Percentiles rank a stretch among this genome's conserved stretches.
These are phyloP conservation scores for Cutaneotrichosporon mucoides DNA, from an alignment of 1,284 basidiomycete species.

Conservation along the genomic window DNA sequence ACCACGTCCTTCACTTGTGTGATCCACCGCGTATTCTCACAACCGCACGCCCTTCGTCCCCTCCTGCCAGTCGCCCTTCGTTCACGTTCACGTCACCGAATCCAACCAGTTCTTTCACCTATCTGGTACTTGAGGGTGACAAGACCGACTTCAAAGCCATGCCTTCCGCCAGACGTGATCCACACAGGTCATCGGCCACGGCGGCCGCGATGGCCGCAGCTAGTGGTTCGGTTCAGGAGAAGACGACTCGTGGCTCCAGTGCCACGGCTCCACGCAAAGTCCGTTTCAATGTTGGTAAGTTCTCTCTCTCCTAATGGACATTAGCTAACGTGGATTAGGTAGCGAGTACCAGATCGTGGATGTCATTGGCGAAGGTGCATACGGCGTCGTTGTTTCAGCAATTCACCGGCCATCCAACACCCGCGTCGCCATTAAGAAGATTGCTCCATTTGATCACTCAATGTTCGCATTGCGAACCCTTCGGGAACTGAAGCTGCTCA, in stretches of 20 bases:
- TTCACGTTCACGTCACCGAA: no score
- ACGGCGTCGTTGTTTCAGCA: constrained; percentile 71
- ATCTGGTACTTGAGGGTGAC: no score
- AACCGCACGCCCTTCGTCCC: no score
- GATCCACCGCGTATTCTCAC: no score
- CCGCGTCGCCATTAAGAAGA: constrained; percentile 86
- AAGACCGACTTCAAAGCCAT: no score
- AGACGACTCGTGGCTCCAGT: constrained; percentile 36
- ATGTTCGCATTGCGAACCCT: constrained; percentile 86
- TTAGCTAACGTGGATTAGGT: constrained; percentile 18
- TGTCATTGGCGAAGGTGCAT: constrained; percentile 83
- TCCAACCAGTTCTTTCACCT: no score
- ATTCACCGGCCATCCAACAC: constrained; percentile 72
- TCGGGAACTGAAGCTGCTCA: constrained; percentile 80
- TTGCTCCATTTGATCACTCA: constrained; percentile 85
- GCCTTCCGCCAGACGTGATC: no score
- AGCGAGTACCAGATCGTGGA: constrained; percentile 80
- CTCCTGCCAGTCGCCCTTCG: no score
- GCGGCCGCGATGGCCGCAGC: neutral
- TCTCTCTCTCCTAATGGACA: neutral
- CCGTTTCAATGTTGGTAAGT: constrained; percentile 84
- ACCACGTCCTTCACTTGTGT: no score
- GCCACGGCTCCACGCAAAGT: constrained; percentile 72
- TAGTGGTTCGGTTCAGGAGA: constrained; percentile 24
- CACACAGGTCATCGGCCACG: neutral